phyloP scores from a whole-genome alignment of 768 basidiomycete species.

The Arthromyces matolae region DNA sequence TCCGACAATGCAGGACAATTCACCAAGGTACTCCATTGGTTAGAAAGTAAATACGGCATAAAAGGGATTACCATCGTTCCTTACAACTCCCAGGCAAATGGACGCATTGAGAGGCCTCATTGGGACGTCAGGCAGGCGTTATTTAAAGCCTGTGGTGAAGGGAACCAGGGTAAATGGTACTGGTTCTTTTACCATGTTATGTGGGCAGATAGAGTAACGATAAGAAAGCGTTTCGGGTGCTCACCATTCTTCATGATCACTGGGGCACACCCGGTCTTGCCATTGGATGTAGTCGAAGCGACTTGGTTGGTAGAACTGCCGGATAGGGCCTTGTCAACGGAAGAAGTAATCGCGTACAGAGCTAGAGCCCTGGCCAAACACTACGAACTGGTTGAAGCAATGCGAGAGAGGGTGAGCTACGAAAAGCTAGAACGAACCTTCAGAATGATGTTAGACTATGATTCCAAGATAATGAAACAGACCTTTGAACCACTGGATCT shows the following conservation, averaged over 20 bases:
- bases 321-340: background rate
- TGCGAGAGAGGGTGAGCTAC: background rate
- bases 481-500: conserved; percentile 1
- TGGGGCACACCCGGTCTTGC: conserved; percentile 30
- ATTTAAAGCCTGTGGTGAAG: conserved; percentile 27
- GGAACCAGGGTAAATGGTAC: conserved; percentile 32
- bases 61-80: no score
- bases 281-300: conserved; percentile 27
- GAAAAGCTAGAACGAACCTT: conserved; percentile 3
- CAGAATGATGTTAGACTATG: conserved; percentile 20
- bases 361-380: background rate
- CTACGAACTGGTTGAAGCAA: background rate
- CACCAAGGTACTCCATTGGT: no score
- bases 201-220: conserved; percentile 31
- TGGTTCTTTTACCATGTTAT: conserved; percentile 21
- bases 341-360: background rate
- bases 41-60: no score
- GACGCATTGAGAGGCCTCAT: no score
- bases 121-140: no score
- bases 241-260: conserved; percentile 32
- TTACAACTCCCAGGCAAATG: no score
- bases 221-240: conserved; percentile 25
- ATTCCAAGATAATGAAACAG: conserved; percentile 19
- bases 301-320: background rate
- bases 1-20: no score